Base-by-base conservation (phyloP, 2,329 filamentous ascomycete species). In the Escovopsis sp. region DNA sequence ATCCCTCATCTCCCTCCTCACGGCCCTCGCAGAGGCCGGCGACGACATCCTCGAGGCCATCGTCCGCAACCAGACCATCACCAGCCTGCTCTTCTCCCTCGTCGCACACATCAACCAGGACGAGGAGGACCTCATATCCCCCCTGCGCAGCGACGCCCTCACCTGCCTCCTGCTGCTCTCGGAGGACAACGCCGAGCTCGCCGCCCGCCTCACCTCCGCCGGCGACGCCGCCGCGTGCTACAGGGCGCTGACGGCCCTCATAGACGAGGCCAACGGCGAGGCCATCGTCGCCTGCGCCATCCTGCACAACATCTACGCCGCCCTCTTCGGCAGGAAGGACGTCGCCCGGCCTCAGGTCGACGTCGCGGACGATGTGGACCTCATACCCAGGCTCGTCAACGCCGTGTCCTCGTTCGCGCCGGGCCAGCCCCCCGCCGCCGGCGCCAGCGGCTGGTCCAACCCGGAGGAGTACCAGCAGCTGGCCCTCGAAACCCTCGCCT, bases 401-500 rank as follows among this genome's bases (percentile, higher is more conserved):
- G 51, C 52, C 14, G 47, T 62, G 32, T 48, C 55, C 15, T 39
- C 46, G 0, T 55, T 57, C 37, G 47, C 51, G 16, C 52, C 53
- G 6, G 52, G 49, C 14, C 53, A 50, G 53, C 45, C 31, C 32
- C 35, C 45, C 33, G 40, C 50, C 16, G 47, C 65, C 31, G 62
- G 58, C 29, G 45, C 57, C 15, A 56, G 55, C 42, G 58, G 57
- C 42, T 65, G 60, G 52, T 60, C 61, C 8, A 63, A 58, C 46
- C 58, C 65, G 1, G 48, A 58, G 7, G 70, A 74, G 47, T 64
- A 69, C 33, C 56, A 72, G 40, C 65, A 72, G 51, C 56, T 76
- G 13, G 74, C 74, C 3, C 59, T 82, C 0, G 75, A 81, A 55
- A 72, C 77, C 13, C 62, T 80, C 0, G 77, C 76, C 4, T 76